Conservation (phyloP, 768 basidiomycete genomes). For the Erythrobasidium yunnanense region DNA sequence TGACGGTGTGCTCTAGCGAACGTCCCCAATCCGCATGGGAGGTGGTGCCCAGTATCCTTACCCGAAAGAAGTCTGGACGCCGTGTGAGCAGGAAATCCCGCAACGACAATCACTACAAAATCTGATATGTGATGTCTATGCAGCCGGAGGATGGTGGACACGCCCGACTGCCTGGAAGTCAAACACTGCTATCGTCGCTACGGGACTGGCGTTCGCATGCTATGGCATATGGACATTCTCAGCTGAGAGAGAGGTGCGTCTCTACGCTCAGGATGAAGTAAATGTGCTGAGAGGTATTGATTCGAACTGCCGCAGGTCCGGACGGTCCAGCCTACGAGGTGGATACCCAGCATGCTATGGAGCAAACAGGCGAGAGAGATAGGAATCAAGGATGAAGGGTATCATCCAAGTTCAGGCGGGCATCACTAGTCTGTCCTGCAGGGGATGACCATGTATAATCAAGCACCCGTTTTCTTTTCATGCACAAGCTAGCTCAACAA, state of each 20-base stretch:
- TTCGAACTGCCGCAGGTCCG: conserved; percentile 12
- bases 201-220: conserved; percentile 57
- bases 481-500: too few species aligned
- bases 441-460: too few species aligned
- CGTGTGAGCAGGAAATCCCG: conserved; percentile 54
- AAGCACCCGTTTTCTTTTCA: too few species aligned
- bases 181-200: conserved; percentile 65
- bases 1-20: too few species aligned
- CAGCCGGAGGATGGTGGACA: conserved; percentile 86
- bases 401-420: neutral
- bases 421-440: neutral
- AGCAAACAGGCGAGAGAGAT: conserved; percentile 18
- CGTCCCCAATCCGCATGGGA: conserved; percentile 21
- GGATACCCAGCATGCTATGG: conserved; percentile 22
- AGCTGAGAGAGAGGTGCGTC: conserved; percentile 65
- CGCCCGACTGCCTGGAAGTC: conserved; percentile 78
- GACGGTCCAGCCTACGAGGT: conserved; percentile 19
- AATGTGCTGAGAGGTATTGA: neutral
- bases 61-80: conserved; percentile 90
- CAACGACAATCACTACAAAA: too few species aligned
- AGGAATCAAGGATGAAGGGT: conserved; percentile 19
- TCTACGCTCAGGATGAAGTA: neutral
- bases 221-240: conserved; percentile 63
- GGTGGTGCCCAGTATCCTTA: conserved; percentile 62
- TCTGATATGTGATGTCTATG: too few species aligned